Evolutionary conservation across 2,329 filamentous ascomycete genomes (phyloP).

Genomic region (Aspergillus tubingensis): DNA sequence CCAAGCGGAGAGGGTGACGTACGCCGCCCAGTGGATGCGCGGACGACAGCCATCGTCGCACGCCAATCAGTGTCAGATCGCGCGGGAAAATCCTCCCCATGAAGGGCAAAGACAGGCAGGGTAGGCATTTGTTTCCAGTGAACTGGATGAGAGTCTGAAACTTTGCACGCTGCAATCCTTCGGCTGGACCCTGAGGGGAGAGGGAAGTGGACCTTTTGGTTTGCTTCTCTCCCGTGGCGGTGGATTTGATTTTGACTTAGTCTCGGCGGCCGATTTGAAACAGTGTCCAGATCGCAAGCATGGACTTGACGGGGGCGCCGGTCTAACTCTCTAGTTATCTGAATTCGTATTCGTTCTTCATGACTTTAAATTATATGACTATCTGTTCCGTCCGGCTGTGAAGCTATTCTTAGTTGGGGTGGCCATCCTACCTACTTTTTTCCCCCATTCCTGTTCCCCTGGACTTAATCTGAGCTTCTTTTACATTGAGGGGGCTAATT

Average conservation of each 20-base stretch:
- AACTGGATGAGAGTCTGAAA: neutral
- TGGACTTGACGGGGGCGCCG: constrained; percentile 4
- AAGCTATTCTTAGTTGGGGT: constrained; percentile 3
- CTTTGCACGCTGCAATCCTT: neutral
- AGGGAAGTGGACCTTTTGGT: neutral
- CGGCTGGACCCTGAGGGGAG: constrained; percentile 3
- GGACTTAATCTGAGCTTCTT: neutral
- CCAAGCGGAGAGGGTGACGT: constrained; percentile 8
- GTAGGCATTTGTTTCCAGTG: neutral
- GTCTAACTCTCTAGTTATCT: too few species aligned
- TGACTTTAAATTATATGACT: too few species aligned
- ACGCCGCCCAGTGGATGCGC: neutral
- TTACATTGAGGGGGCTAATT: neutral
- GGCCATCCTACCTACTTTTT: neutral
- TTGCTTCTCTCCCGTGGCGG: neutral
- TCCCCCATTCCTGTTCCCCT: neutral
- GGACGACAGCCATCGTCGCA: neutral
- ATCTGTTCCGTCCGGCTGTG: too few species aligned
- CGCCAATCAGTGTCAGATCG: constrained; percentile 4
- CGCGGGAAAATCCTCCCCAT: neutral
- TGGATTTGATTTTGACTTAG: neutral
- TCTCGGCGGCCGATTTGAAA: constrained; percentile 11
- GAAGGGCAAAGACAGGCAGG: neutral
- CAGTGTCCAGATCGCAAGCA: constrained; percentile 10
- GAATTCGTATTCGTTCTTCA: too few species aligned